Evolutionary conservation across 371 early-diverging fungal genomes (phyloP).

Genomic region (Mortierella sp.): DNA sequence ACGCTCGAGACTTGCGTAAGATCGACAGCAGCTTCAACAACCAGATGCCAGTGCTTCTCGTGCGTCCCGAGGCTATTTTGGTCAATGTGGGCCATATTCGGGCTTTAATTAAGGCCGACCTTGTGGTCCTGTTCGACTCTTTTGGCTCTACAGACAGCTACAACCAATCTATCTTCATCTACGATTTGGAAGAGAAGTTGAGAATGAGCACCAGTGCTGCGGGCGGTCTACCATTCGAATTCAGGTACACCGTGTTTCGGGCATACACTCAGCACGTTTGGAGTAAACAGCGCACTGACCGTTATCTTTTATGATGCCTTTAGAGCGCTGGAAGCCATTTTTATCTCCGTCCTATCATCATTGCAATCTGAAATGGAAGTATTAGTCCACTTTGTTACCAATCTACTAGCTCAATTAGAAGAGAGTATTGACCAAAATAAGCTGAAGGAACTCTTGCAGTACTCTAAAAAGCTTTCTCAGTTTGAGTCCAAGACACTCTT

Average conservation of each 20-base stretch:
- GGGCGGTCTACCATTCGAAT: conserved; percentile 73
- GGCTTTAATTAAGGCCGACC: conserved; percentile 85
- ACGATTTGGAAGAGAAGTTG: conserved; percentile 82
- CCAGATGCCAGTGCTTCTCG: conserved; percentile 85
- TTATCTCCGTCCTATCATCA: conserved; percentile 76
- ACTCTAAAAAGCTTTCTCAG: conserved; percentile 76
- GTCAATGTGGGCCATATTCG: conserved; percentile 83
- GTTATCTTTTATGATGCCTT: not conserved
- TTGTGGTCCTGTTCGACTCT: conserved; percentile 82
- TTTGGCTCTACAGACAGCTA: conserved; percentile 71
- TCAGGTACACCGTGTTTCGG: conserved; percentile 62
- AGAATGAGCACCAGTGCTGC: conserved; percentile 59
- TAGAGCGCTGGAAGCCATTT: conserved; percentile 83
- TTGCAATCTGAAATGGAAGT: conserved; percentile 81
- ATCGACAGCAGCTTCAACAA: conserved; percentile 81
- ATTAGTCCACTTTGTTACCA: conserved; percentile 68
- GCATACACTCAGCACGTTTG: not conserved
- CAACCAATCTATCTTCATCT: conserved; percentile 79
- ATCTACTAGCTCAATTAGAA: conserved; percentile 75
- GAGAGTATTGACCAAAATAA: conserved; percentile 78
- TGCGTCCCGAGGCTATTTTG: conserved; percentile 85
- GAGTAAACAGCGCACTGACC: conserved; percentile 3
- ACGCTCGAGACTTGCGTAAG: conserved; percentile 81
- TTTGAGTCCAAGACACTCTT: conserved; percentile 79
- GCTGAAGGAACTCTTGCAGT: conserved; percentile 79